phyloP scores from a whole-genome alignment of 1,139 yeast genomes.

The Candida sanyaensis region DNA sequence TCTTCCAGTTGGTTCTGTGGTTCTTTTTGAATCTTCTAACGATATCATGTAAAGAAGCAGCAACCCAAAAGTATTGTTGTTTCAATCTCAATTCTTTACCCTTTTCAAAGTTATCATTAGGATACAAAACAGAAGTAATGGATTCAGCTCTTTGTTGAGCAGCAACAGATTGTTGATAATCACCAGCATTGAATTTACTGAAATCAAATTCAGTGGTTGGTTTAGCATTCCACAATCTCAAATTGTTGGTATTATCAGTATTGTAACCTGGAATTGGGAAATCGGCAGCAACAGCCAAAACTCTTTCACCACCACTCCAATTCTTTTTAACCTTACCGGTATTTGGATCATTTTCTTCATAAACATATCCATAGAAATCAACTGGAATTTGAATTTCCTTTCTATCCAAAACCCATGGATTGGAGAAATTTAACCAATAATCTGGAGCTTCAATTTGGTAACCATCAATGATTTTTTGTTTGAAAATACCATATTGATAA shows the following conservation, averaged over 20 bases:
- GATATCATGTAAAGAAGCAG: slow-evolving; percentile 90
- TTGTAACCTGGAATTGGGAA: slow-evolving; percentile 92
- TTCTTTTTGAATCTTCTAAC: slow-evolving; percentile 86
- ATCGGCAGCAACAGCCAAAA: slow-evolving; percentile 89
- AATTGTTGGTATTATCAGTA: slow-evolving; percentile 81
- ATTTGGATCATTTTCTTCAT: slow-evolving; percentile 56
- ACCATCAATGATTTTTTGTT: slow-evolving; percentile 88
- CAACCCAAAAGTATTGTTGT: slow-evolving; percentile 97
- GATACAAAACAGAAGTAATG: slow-evolving; percentile 87
- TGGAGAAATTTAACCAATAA: slow-evolving; percentile 84
- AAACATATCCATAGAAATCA: slow-evolving; percentile 84
- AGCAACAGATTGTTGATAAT: slow-evolving; percentile 80
- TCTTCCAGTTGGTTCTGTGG: slow-evolving; percentile 70
- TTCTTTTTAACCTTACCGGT: slow-evolving; percentile 53
- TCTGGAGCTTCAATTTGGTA: slow-evolving; percentile 95
- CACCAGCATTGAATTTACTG: slow-evolving; percentile 89
- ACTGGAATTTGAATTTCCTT: slow-evolving; percentile 89
- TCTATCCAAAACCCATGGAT: slow-evolving; percentile 93
- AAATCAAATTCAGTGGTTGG: slow-evolving; percentile 94
- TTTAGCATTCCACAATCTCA: slow-evolving; percentile 87
- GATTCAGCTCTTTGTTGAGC: slow-evolving; percentile 90
- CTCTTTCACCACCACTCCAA: slow-evolving; percentile 91
- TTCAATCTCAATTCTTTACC: slow-evolving; percentile 93
- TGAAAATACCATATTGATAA: slow-evolving; percentile 91
- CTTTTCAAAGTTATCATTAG: slow-evolving; percentile 86